Evolutionary conservation across 225 moss, liverwort and hornwort genomes (phyloP), one percentile per base, ranked within the genome.

Genomic region (Marchantia paleacea): DNA sequence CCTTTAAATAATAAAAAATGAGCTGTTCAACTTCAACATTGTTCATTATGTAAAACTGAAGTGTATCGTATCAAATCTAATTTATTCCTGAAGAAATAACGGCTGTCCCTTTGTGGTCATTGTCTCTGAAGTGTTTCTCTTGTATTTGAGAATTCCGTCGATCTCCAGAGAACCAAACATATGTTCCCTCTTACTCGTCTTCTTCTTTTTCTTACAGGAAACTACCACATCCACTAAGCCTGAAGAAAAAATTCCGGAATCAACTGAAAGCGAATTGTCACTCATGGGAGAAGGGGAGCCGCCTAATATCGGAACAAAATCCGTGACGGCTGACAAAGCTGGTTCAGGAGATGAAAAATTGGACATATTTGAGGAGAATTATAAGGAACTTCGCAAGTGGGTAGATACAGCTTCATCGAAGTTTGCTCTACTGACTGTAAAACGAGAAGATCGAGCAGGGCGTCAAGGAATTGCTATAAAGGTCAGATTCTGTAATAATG

Each of bases 321-420:
- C 90, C 73, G 87, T 63, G 28, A 63, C 75, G 16, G 55, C 60
- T 47, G 82, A 86, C 28, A 66, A 68, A 49, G 80, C 75, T 78
- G 83, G 85, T 61, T 63, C 75, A 55, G 16, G 71, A n/a, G 26
- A 69, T 24, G 73, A 69, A 58, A 77, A 82, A 76, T 67, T 79
- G n/a, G 97, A 94, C 73, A 82, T 64, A 14, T 89, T 97, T 78
- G 95, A 95, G 78, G 88, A 91, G 51, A 91, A 78, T 10, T 97
- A 88, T 75, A 82, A 86, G 52, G 95, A 97, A 87, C 79, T 95
- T 68, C 91, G 97, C 39, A 97, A 97, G 84, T 97, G 97, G 97
- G 97, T 93, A 12, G 97, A 97, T 49, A 83, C 89, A 28, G 85
- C 71, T 8, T 91, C 89, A 28, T 80, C 90, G 55, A 95, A 97